Evolutionary conservation across 768 basidiomycete species (phyloP), one percentile per base, ranked within the genome.

Genomic region (Kwoniella dendrophila): DNA sequence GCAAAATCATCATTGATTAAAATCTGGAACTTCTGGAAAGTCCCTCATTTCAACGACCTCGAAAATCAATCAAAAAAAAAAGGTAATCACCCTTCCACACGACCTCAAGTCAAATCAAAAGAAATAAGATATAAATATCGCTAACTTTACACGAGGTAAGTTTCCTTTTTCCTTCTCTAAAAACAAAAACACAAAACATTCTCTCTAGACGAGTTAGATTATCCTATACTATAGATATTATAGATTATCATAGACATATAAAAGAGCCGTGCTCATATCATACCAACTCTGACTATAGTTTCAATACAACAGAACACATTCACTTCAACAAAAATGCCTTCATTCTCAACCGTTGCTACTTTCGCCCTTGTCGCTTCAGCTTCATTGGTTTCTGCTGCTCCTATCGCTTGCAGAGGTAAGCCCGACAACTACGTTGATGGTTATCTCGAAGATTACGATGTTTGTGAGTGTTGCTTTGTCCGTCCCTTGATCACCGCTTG

Each of bases 361-460:
- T 57, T 59, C 48, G 64, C 59, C 30, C 56, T 65, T 43, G 57
- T 59, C 30, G 62, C 62, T 58, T 52, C 66, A 24, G 56, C 62
- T 45, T 56, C 67, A 24, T 40, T 60, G 56, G 72, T 59, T 36
- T 44, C 62, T 56, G 63, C 69, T 51, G 69, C 69, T 44, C 64
- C 67, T 48, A 56, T 69, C 56, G 69, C 63, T 51, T 52, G 58
- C 54, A 45, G 55, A 40, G 71, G 66, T 44, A 67, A 58, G 34
- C 75, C 77, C 41, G 27, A 66, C 50, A 34, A 29, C 55, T 77
- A 69, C 66, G 70, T 73, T 45, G 55, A 67, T 41, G 75, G 71
- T 55, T 78, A 75, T 69, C 75, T 78, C 52, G 77, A 78, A 69
- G 38, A 64, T 53, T 78, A 78, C 74, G 54, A 66, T 33, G 59